These are phyloP conservation scores for Lecanicillium sp. DNA, from an alignment of 2,329 filamentous ascomycete genomes.

Conservation along the genomic window DNA sequence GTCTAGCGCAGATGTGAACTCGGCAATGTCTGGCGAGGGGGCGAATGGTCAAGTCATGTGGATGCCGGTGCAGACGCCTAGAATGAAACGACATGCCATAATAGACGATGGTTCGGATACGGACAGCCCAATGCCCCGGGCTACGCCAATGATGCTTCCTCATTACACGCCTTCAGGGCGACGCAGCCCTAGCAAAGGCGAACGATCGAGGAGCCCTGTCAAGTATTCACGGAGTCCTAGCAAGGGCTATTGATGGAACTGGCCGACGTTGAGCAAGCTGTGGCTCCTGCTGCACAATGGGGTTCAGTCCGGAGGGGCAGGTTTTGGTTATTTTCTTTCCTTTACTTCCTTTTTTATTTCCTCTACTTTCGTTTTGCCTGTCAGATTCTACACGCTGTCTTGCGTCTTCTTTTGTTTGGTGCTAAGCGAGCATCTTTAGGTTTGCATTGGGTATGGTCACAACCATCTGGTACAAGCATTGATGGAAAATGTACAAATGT, in stretches of 20 bases:
- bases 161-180: slow-evolving; percentile 38
- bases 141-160: slow-evolving; percentile 33
- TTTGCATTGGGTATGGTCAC: too few species aligned
- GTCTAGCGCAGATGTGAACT: slow-evolving; percentile 11
- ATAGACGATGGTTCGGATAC: slow-evolving; percentile 42
- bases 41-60: slow-evolving; percentile 37
- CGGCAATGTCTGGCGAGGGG: slow-evolving; percentile 19
- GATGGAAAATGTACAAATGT: too few species aligned
- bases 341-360: too few species aligned
- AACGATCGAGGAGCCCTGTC: slow-evolving; percentile 39
- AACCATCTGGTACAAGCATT: too few species aligned
- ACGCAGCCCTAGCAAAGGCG: slow-evolving; percentile 41
- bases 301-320: too few species aligned
- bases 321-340: too few species aligned
- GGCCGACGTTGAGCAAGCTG: too few species aligned
- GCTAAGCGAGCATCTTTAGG: too few species aligned
- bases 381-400: too few species aligned
- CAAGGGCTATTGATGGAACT: slow-evolving; percentile 27
- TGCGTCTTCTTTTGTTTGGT: too few species aligned
- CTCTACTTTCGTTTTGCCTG: too few species aligned
- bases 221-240: slow-evolving; percentile 33
- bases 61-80: slow-evolving; percentile 43
- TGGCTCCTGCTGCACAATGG: too few species aligned
- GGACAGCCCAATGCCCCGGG: slow-evolving; percentile 38
- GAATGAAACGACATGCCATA: slow-evolving; percentile 32